A percentile compares a stretch with the other conserved stretches of the same genome.
phyloP scores from a whole-genome alignment of 257 asterid genomes.

The Solanum appendiculatum region DNA sequence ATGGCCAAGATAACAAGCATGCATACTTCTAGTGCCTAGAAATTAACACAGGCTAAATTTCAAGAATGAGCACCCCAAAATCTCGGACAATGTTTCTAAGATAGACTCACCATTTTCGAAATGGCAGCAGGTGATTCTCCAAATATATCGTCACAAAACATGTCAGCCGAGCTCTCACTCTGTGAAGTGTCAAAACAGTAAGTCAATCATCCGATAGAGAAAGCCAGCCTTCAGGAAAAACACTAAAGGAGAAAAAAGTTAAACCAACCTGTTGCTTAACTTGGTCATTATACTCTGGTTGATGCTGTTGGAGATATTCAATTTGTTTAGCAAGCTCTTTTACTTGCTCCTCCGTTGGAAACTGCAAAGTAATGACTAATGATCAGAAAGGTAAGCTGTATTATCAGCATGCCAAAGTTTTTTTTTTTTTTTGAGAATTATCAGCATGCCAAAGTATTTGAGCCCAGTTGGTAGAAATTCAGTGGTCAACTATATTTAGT shows the following conservation, averaged over 20 bases:
- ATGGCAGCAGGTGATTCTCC: slow-evolving; percentile 91
- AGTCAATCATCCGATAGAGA: not conserved
- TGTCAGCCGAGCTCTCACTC: slow-evolving; percentile 70
- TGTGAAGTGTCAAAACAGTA: slow-evolving; percentile 20
- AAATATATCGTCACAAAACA: slow-evolving; percentile 86
- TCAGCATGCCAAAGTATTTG: not conserved
- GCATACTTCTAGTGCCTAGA: no score
- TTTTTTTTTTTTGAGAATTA: not conserved
- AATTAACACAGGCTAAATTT: no score
- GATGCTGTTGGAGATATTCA: not conserved
- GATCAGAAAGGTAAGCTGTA: not conserved
- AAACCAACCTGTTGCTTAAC: not conserved
- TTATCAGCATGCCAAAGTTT: slow-evolving; percentile 14
- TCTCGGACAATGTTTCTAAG: not conserved
- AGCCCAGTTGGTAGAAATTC: not conserved
- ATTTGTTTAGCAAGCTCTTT: not conserved
- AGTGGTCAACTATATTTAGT: not conserved
- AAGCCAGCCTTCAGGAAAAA: not conserved
- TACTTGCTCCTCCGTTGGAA: not conserved
- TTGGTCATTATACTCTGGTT: not conserved
- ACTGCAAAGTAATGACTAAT: not conserved
- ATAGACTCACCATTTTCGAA: slow-evolving; percentile 51
- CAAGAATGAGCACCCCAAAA: no score
- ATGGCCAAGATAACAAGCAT: no score
- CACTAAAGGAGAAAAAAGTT: slow-evolving; percentile 20